Percentiles rank a stretch among this genome's conserved stretches.
Evolutionary conservation across 129 eudicot species (phyloP).

Genomic region (Flaveria bidentis): DNA sequence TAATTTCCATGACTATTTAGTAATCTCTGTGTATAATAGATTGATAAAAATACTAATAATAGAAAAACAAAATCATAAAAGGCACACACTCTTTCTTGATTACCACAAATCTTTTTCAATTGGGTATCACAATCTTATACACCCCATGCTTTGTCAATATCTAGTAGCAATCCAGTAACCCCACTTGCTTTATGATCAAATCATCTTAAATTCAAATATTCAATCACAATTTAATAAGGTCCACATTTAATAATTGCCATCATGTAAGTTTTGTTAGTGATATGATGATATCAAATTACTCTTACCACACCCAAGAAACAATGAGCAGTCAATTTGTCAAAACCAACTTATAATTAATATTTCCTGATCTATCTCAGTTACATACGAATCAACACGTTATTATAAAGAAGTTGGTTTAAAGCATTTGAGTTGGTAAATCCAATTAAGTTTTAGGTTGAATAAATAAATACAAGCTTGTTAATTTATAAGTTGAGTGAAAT

Average conservation of each 20-base stretch:
- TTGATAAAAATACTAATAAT: background rate
- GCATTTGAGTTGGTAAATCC: background rate
- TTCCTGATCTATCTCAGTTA: too few relatives aligned
- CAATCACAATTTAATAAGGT: constrained; percentile 2
- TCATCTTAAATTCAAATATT: constrained; percentile 13
- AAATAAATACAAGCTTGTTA: background rate
- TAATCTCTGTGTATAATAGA: too few relatives aligned
- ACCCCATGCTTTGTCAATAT: constrained; percentile 37
- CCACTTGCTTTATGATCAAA: constrained; percentile 22
- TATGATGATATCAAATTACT: background rate
- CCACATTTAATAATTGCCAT: too few relatives aligned
- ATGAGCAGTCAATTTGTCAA: background rate
- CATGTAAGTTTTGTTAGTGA: too few relatives aligned
- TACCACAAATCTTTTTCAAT: constrained; percentile 30
- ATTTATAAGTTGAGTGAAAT: background rate
- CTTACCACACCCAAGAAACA: background rate
- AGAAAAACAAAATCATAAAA: background rate
- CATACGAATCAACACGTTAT: too few relatives aligned
- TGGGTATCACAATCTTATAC: constrained; percentile 34
- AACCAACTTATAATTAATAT: background rate
- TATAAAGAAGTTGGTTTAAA: background rate
- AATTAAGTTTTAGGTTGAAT: background rate
- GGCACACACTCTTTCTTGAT: constrained; percentile 13
- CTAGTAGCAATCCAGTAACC: constrained; percentile 28
- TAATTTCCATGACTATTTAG: too few relatives aligned